These are phyloP conservation scores for Tulasnella sp. DNA, from an alignment of 768 basidiomycete genomes.

Conservation along the genomic window DNA sequence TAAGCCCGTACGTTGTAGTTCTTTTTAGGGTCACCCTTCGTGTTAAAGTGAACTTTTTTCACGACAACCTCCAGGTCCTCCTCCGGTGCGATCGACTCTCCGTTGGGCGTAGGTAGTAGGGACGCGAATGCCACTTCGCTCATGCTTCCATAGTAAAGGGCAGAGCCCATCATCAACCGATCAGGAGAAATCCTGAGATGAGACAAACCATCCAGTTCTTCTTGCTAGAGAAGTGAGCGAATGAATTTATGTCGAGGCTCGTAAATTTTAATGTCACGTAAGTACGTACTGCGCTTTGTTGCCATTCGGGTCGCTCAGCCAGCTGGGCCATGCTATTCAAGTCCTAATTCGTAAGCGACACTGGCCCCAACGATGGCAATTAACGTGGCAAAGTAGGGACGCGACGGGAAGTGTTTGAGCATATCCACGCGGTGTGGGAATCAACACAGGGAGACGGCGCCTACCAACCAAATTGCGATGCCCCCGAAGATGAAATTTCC, in stretches of 20 bases:
- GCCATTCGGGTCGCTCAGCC: not conserved
- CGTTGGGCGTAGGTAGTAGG: not conserved
- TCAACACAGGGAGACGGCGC: no score
- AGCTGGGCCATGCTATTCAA: no score
- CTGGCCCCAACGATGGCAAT: not conserved
- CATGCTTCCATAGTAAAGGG: not conserved
- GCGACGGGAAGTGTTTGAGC: no score
- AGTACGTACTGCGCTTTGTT: not conserved
- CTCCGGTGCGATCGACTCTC: not conserved
- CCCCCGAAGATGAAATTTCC: no score
- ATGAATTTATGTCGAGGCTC: no score
- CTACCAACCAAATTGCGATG: no score
- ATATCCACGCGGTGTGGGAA: no score
- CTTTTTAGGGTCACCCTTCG: not conserved
- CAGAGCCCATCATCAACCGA: not conserved
- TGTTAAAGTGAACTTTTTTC: not conserved
- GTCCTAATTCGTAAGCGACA: no score
- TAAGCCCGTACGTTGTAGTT: not conserved
- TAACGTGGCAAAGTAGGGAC: no score
- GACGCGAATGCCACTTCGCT: not conserved
- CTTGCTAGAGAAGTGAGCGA: not conserved
- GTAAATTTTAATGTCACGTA: no score
- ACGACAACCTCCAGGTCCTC: not conserved
- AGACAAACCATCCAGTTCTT: not conserved
- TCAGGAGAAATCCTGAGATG: not conserved